A percentile compares a stretch with the other conserved stretches of the same genome.
Conservation (phyloP, 169 alveolate genomes). For the Condylostoma magnum region DNA sequence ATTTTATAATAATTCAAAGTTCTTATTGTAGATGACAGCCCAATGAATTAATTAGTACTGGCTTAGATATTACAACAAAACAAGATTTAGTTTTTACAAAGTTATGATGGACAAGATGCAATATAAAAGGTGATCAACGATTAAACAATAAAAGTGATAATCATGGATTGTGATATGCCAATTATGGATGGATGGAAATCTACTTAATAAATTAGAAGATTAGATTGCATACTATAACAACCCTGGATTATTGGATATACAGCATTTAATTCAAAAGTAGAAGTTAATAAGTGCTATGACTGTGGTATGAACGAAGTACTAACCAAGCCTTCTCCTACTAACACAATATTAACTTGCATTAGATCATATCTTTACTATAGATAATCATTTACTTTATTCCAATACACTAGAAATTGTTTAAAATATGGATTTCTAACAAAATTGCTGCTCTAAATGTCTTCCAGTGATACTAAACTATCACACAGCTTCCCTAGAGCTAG, state of each 20-base stretch:
- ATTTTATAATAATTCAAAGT: background rate
- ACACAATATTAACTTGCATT: background rate
- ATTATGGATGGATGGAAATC: slow-evolving; percentile 15
- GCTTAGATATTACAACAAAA: background rate
- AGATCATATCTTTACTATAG: slow-evolving; percentile 1
- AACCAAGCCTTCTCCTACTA: slow-evolving; percentile 19
- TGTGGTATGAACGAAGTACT: slow-evolving; percentile 9
- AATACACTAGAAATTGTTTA: too few species aligned
- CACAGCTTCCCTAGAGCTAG: too few species aligned
- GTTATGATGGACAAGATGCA: slow-evolving; percentile 15
- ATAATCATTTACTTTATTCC: too few species aligned
- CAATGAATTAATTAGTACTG: background rate
- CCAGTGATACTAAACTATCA: too few species aligned
- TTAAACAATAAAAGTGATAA: background rate
- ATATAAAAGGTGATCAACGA: background rate
- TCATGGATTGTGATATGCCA: slow-evolving; percentile 35
- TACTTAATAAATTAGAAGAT: background rate
- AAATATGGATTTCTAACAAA: too few species aligned
- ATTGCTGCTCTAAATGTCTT: too few species aligned
- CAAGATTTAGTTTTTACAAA: background rate
- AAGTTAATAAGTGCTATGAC: background rate
- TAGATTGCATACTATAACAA: too few species aligned
- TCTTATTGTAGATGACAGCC: slow-evolving; percentile 18
- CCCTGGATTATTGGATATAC: slow-evolving; percentile 27
- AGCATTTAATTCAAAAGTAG: slow-evolving; percentile 22